Evolutionary conservation across 495 filamentous ascomycete genomes (phyloP).

Genomic region (Penicillium canariense): DNA sequence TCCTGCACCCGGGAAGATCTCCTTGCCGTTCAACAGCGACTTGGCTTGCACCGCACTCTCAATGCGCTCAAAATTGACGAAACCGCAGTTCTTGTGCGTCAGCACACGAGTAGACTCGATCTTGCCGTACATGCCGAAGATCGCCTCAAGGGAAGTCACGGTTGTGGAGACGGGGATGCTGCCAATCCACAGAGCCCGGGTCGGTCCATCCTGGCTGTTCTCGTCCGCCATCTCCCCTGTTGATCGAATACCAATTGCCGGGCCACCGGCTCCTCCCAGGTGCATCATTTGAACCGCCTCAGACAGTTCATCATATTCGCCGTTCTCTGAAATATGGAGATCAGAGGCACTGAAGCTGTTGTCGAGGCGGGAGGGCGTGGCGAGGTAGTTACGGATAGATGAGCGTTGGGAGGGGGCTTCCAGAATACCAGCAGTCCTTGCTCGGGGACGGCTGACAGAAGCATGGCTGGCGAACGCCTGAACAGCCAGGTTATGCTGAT

Average conservation of each 20-base stretch:
- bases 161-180: constrained; percentile 98
- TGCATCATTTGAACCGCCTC: constrained; percentile 80
- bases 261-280: constrained; percentile 59
- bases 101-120: constrained; percentile 91
- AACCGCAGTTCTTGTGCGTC: constrained; percentile 98
- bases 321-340: constrained; percentile 65
- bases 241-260: constrained; percentile 50
- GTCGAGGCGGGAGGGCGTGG: constrained; percentile 75
- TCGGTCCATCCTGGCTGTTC: constrained; percentile 81
- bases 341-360: constrained; percentile 80
- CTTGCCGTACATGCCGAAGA: constrained; percentile 86
- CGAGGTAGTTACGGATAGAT: constrained; percentile 72
- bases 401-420: constrained; percentile 76
- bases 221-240: constrained; percentile 57
- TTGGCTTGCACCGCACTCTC: constrained; percentile 90
- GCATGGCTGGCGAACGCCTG: constrained; percentile 86
- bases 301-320: constrained; percentile 67
- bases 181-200: constrained; percentile 92
- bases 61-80: constrained; percentile 91
- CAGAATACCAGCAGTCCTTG: constrained; percentile 84
- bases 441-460: constrained; percentile 77
- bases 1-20: constrained; percentile 96
- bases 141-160: constrained; percentile 84
- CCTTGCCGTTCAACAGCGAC: constrained; percentile 84
- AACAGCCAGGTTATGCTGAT: constrained; percentile 89